Base-by-base conservation (phyloP, 1,284 basidiomycete genomes). In the Leccinum holopus region DNA sequence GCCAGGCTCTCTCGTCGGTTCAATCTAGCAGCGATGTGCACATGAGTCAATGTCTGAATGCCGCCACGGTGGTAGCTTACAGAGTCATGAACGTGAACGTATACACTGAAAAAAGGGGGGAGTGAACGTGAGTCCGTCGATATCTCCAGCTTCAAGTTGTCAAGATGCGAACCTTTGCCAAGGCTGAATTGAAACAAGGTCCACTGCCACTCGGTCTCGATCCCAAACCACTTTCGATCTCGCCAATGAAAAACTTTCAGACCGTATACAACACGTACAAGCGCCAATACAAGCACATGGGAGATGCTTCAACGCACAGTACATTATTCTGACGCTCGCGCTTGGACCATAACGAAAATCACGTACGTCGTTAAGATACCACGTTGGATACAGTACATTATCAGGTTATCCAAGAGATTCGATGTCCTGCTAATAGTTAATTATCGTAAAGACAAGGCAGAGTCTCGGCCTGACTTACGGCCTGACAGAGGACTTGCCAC, bases 321-420 rank as follows among this genome's bases (percentile, higher is more conserved):
- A 44, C 10, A 21, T 58, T 25, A 57, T 5, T n/a, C 11, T 33
- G 14, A 33, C 32, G 7, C 4, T 49, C 12, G 14, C 2, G 8
- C 32, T 58, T 18, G 8, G 37, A 1, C 6, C 3, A 21, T 16
- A 21, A 47, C 18, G 10, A 14, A 41, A 21, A 25, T 14, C n/a
- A 64, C 68, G 41, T 57, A 69, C 65, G 58, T 70, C 51, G 57
- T 69, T 7, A 67, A 35, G 4, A 68, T 55, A 5, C 68, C 64
- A 1, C 68, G 63, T 18, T 65, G 68, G 12, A 66, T 47, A 14
- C 61, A 62, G 12, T 66, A 67, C 5, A 64, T 4, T 1, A 70
- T 63, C n/a, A 70, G 12, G 6, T 28, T 21, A 12, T 61, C 67
- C 47, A 68, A 25, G 7, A 64, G 32, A 32, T 28, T 58, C 2